These are phyloP conservation scores for Byssothecium circinans DNA, from an alignment of 2,329 filamentous ascomycete species.

Conservation along the genomic window DNA sequence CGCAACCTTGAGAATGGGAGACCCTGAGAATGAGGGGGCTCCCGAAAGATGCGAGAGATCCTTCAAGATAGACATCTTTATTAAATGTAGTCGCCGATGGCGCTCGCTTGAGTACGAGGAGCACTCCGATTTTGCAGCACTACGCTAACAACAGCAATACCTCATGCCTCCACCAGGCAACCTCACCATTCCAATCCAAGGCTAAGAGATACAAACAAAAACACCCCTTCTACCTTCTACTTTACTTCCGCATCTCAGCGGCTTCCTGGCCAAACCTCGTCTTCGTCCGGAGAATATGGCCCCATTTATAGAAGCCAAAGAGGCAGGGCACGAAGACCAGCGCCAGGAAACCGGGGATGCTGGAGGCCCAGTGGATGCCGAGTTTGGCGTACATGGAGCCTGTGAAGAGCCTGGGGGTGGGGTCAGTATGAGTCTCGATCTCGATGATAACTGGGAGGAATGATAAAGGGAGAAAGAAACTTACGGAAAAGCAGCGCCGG, in stretches of 20 bases:
- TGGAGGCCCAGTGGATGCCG: slow-evolving; percentile 53
- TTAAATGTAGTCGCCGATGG: too few species aligned
- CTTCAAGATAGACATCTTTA: too few species aligned
- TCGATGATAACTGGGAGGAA: background rate
- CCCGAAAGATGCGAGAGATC: too few species aligned
- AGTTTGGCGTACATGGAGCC: slow-evolving; percentile 49
- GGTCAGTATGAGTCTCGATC: background rate
- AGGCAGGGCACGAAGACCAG: slow-evolving; percentile 42
- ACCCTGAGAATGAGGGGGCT: too few species aligned
- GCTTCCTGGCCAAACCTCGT: slow-evolving; percentile 24
- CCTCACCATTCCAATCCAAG: too few species aligned
- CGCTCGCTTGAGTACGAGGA: too few species aligned
- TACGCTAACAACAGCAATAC: too few species aligned
- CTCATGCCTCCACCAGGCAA: too few species aligned
- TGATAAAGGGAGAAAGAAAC: background rate
- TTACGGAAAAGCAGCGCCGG: slow-evolving; percentile 47
- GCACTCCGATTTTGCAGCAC: too few species aligned
- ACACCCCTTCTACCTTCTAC: too few species aligned
- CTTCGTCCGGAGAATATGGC: slow-evolving; percentile 17
- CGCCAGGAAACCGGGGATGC: slow-evolving; percentile 51
- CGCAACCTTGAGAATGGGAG: too few species aligned
- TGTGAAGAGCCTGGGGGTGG: slow-evolving; percentile 45
- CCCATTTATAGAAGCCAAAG: slow-evolving; percentile 20
- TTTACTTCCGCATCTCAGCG: slow-evolving; percentile 5
- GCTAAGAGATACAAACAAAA: too few species aligned